Percentiles rank a stretch among this genome's conserved stretches.
These are phyloP conservation scores for Cryphonectria japonica DNA, from an alignment of 2,329 filamentous ascomycete species.

Conservation along the genomic window DNA sequence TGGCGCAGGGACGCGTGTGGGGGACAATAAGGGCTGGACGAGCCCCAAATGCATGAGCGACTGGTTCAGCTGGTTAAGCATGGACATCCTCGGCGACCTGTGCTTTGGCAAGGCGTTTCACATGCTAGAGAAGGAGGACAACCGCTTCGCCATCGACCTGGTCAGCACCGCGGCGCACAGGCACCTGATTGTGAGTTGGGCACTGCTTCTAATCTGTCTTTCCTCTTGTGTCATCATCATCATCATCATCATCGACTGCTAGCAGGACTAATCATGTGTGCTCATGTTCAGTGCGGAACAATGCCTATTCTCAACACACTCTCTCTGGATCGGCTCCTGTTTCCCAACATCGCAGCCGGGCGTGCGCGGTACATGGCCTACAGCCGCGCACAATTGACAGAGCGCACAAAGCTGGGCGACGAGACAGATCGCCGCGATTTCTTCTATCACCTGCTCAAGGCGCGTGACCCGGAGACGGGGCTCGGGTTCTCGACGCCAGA, in stretches of 20 bases:
- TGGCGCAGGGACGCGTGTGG: slow-evolving; percentile 43
- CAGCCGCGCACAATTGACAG: slow-evolving; percentile 67
- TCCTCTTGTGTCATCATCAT: neutral
- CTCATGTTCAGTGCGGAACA: slow-evolving; percentile 62
- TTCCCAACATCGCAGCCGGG: slow-evolving; percentile 67
- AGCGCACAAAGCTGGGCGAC: slow-evolving; percentile 68
- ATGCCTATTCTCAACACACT: slow-evolving; percentile 71
- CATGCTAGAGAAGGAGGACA: slow-evolving; percentile 62
- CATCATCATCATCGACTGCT: neutral
- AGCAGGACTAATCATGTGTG: neutral
- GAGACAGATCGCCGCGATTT: slow-evolving; percentile 73
- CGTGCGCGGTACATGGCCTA: slow-evolving; percentile 73
- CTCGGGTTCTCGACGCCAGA: slow-evolving; percentile 67
- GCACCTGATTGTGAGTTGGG: slow-evolving; percentile 63
- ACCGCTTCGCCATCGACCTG: slow-evolving; percentile 68
- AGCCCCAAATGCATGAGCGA: slow-evolving; percentile 63
- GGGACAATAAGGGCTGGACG: slow-evolving; percentile 62
- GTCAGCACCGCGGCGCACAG: slow-evolving; percentile 70
- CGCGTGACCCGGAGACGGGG: slow-evolving; percentile 72
- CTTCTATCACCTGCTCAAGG: slow-evolving; percentile 75
- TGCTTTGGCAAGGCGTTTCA: slow-evolving; percentile 66
- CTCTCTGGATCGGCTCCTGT: slow-evolving; percentile 69
- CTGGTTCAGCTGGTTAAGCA: slow-evolving; percentile 65
- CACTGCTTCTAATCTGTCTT: neutral
- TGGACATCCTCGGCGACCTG: slow-evolving; percentile 65